phyloP scores from a whole-genome alignment of 73 alveolate genomes.

The Blepharisma stoltei region DNA sequence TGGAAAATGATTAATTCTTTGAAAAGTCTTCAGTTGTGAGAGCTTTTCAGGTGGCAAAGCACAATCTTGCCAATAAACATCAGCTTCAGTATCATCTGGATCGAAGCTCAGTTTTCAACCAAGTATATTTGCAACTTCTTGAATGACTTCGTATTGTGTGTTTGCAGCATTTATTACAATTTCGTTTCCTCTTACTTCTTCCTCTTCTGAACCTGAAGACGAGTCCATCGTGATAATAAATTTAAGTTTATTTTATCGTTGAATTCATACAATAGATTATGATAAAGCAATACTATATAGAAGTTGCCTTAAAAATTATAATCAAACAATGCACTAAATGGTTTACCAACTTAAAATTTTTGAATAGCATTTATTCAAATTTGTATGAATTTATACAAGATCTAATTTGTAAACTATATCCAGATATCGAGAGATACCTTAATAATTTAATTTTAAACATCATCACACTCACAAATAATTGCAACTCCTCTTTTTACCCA shows the following conservation, averaged over 20 bases:
- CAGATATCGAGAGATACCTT: too few species aligned
- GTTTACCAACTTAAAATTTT: too few species aligned
- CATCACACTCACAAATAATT: conserved; percentile 32
- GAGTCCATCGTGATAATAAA: too few species aligned
- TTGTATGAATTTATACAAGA: too few species aligned
- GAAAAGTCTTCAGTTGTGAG: conserved; percentile 39
- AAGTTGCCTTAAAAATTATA: too few species aligned
- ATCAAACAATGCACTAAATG: too few species aligned
- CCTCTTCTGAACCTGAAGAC: too few species aligned
- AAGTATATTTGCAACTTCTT: conserved; percentile 36
- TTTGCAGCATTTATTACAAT: background rate
- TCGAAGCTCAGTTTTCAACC: conserved; percentile 33
- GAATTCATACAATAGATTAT: too few species aligned
- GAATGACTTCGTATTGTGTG: conserved; percentile 38
- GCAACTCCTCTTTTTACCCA: conserved; percentile 94
- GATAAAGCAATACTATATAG: too few species aligned
- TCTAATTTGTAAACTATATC: too few species aligned
- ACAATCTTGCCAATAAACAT: conserved; percentile 52
- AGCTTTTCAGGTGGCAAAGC: conserved; percentile 55
- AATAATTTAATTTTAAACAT: background rate
- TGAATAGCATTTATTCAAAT: too few species aligned
- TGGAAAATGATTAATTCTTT: conserved; percentile 73
- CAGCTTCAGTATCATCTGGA: conserved; percentile 39
- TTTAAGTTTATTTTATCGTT: too few species aligned
- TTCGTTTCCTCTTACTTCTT: background rate